Evolutionary conservation across 371 early-diverging fungal genomes (phyloP).

Genomic region (Mortierella sp.): DNA sequence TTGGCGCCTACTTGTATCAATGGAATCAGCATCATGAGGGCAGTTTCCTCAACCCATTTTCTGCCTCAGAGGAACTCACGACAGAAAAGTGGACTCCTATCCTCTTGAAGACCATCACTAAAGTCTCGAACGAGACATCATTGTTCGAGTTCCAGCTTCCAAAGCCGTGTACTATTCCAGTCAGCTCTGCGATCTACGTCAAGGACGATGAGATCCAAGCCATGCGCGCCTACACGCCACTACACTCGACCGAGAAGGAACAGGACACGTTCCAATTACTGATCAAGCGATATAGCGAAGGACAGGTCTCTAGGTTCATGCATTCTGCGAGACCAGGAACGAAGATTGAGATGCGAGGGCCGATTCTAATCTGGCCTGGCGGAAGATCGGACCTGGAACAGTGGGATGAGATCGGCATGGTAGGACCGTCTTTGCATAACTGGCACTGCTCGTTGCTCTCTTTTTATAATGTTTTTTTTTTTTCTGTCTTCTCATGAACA

Average conservation of each 20-base stretch:
- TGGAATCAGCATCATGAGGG: conserved; percentile 18
- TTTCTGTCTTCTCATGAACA: background rate
- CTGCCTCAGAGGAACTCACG: conserved; percentile 6
- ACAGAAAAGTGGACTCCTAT: conserved; percentile 51
- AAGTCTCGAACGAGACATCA: conserved; percentile 32
- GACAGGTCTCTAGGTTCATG: conserved; percentile 53
- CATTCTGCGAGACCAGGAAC: conserved; percentile 39
- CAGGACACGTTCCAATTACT: conserved; percentile 35
- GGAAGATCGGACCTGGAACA: conserved; percentile 30
- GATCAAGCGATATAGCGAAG: conserved; percentile 50
- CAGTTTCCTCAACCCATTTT: conserved; percentile 11
- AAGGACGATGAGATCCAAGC: conserved; percentile 54
- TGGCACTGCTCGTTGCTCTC: too few relatives aligned
- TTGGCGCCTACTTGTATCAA: conserved; percentile 38
- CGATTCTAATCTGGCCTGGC: conserved; percentile 48
- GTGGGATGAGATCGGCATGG: conserved; percentile 56
- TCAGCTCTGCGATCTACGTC: conserved; percentile 48
- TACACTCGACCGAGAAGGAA: conserved; percentile 33
- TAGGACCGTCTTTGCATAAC: background rate
- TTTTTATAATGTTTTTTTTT: background rate
- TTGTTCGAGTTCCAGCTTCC: conserved; percentile 45
- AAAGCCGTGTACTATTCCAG: conserved; percentile 40
- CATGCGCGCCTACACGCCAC: conserved; percentile 52
- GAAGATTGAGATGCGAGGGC: conserved; percentile 51
- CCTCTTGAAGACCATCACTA: conserved; percentile 31